Evolutionary conservation across 1,284 basidiomycete genomes (phyloP), one percentile per base, ranked within the genome.

Genomic region (Thecaphora frezii): DNA sequence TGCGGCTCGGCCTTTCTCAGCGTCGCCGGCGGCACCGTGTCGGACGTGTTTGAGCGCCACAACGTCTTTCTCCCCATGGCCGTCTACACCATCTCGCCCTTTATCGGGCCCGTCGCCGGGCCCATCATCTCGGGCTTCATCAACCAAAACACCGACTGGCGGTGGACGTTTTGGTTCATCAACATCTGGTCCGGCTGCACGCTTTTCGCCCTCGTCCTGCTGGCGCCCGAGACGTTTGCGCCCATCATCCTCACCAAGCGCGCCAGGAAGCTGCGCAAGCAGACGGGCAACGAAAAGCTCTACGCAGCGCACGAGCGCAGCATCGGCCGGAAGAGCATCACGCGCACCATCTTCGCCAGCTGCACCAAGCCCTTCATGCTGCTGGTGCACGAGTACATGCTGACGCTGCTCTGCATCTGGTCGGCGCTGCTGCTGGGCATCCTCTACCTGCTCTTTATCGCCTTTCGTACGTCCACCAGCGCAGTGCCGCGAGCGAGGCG

Each of bases 391-490:
- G 64, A 66, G 50, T 50, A 44, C 43, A 62, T 63, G 55, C 51
- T 63, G 16, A 18, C 54, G 22, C 40, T 64, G 30, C 59, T 64
- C 8, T 62, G 60, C 30, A 50, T 65, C 26, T 66, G 58, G 61
- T 58, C 54, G 2, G 54, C 58, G 8, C 38, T 64, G 14, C 33
- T 71, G 24, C 50, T 71, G 7, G 59, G 59, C 21, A 50, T 71
- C 22, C 48, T 69, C 1, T 71, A 67, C 45, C 49, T 71, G 10
- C 65, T 71, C 56, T 71, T 71, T 38, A 63, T 66, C n/a, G 69
- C 63, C 5, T 71, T 66, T 23, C 66, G 16, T 44, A 74, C n/a
- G 78, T 76, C 5, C 77, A 74, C 84, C 84, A 0, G 83, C 83
- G 72, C 71, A 71, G 21, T 70, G 84, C 26, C 81, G 84, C 68